Base-by-base conservation (phyloP, 495 filamentous ascomycete genomes). In the Aspergillus mulundensis region DNA sequence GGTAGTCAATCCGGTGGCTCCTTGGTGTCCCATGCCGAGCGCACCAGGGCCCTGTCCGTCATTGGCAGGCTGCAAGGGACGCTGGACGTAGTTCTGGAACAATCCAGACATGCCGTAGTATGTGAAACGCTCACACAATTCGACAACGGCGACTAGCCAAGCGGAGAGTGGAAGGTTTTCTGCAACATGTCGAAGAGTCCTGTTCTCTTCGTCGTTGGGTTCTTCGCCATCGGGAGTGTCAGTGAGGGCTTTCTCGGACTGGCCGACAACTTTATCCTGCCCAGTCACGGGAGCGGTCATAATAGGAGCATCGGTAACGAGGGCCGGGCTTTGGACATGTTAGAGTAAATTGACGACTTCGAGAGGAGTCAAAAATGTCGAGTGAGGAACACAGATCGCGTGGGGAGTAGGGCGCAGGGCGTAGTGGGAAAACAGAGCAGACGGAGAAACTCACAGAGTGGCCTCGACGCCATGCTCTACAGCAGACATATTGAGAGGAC, bases 91-190 rank as follows among this genome's bases (percentile, higher is more conserved):
- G 69, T 85, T 84, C 66, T 84, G 75, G 69, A 76, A 78, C 60
- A 76, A 30, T 54, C 73, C 73, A 23, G 67, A 70, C 67, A 84
- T 75, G 50, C 84, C 84, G 66, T 86, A 87, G 76, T 84, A 88
- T 57, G 82, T 79, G 65, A 87, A 87, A 54, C 85, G 80, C 71
- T 88, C 85, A 62, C 81, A 83, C 40, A 87, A 58, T 60, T 87
- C 85, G 51, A 87, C 78, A 38, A 84, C 50, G 5, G 80, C 81
- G 21, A 88, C 81, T 43, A 85, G 67, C 73, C 79, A 87, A 47
- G 82, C 78, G 6, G 77, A 77, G 57, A 71, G 30, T 8, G 83
- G 82, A 32, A 86, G 60, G 59, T 78, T 78, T 61, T 84, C 82
- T 3, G 82, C 69, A 21, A 86, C 66, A 48, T 79, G 75, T 28